phyloP scores from a whole-genome alignment of 2,329 filamentous ascomycete genomes.

The Aspergillus sojae region DNA sequence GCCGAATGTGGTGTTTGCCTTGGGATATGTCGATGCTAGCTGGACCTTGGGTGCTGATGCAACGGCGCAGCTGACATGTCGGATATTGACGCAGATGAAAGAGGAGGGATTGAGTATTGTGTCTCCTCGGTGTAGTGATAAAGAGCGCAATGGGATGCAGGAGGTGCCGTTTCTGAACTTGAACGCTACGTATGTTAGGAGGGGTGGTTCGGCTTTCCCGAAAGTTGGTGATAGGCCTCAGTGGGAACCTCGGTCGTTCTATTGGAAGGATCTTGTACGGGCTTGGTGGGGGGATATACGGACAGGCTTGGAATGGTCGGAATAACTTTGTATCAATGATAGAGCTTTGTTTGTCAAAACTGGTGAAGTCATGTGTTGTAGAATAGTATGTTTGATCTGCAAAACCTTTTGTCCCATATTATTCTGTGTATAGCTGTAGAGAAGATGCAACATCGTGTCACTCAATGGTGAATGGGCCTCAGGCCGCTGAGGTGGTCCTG shows the following conservation, averaged over 20 bases:
- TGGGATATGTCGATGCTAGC: conserved; percentile 32
- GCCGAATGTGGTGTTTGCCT: conserved; percentile 17
- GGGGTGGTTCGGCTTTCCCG: background rate
- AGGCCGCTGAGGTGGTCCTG: too few species aligned
- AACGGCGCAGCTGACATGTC: conserved; percentile 25
- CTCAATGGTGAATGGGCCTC: too few species aligned
- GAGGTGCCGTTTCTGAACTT: background rate
- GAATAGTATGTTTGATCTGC: too few species aligned
- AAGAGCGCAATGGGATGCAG: background rate
- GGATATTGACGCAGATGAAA: conserved; percentile 24
- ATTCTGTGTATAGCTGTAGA: too few species aligned
- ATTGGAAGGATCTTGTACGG: background rate
- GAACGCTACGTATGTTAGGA: conserved; percentile 2
- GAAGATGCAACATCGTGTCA: too few species aligned
- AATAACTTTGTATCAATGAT: too few species aligned
- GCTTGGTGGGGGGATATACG: background rate
- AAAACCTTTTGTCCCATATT: too few species aligned
- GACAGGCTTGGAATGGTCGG: background rate
- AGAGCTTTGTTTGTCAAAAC: too few species aligned
- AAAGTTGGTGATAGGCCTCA: background rate
- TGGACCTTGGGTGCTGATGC: conserved; percentile 38
- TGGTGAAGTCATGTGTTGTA: too few species aligned
- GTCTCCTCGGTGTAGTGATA: background rate
- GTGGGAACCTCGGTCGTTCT: conserved; percentile 3
- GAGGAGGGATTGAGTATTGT: background rate